Percentiles rank a stretch among this genome's conserved stretches.
These are phyloP conservation scores for Trichoderma citrinoviride DNA, from an alignment of 2,329 filamentous ascomycete genomes.

Conservation along the genomic window DNA sequence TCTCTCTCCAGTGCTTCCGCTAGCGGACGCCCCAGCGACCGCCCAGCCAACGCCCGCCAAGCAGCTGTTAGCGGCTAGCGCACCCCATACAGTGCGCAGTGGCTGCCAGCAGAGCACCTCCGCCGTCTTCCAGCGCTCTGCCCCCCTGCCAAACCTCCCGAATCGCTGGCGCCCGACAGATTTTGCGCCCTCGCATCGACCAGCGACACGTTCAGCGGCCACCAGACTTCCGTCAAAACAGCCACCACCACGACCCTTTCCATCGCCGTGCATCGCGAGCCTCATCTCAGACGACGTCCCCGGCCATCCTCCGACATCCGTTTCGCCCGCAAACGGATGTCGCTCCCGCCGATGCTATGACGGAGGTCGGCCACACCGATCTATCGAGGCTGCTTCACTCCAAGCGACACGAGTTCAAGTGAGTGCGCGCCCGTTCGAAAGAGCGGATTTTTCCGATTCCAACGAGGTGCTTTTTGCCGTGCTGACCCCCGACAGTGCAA, in stretches of 20 bases:
- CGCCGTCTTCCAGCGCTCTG: slow-evolving; percentile 15
- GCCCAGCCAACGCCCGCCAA: neutral
- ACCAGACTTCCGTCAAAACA: slow-evolving; percentile 35
- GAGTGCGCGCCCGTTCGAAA: slow-evolving; percentile 44
- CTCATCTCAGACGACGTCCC: slow-evolving; percentile 32
- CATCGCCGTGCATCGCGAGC: slow-evolving; percentile 32
- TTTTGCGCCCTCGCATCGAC: slow-evolving; percentile 34
- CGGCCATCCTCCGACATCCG: slow-evolving; percentile 44
- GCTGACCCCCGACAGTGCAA: slow-evolving; percentile 56
- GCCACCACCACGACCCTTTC: slow-evolving; percentile 30
- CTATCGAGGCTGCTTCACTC: slow-evolving; percentile 64
- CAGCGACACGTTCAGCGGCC: slow-evolving; percentile 31
- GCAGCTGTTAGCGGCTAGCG: slow-evolving; percentile 20
- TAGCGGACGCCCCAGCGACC: slow-evolving; percentile 11
- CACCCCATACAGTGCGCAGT: slow-evolving; percentile 9
- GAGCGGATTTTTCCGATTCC: slow-evolving; percentile 50
- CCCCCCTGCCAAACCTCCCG: slow-evolving; percentile 20
- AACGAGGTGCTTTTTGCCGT: slow-evolving; percentile 44
- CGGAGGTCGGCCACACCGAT: slow-evolving; percentile 66
- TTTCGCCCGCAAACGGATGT: slow-evolving; percentile 68
- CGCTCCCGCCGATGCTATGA: slow-evolving; percentile 67
- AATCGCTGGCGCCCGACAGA: slow-evolving; percentile 32
- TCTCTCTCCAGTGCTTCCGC: neutral
- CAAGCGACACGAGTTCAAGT: slow-evolving; percentile 63
- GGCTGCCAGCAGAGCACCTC: slow-evolving; percentile 1